Evolutionary conservation across 2,329 filamentous ascomycete species (phyloP).

Genomic region (Talaromyces atroroseus): DNA sequence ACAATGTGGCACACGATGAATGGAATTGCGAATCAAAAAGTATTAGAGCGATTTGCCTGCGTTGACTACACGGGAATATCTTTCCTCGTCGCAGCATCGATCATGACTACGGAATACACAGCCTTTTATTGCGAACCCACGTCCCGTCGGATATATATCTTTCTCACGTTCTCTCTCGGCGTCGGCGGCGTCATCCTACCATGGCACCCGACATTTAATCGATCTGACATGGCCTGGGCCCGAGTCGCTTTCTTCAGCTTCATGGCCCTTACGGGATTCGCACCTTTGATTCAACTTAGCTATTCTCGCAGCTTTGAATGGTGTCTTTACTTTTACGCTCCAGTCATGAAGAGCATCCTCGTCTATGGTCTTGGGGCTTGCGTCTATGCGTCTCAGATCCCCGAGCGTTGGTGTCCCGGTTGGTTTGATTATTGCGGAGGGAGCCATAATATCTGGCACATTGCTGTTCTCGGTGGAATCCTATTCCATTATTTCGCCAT

Average conservation of each 20-base stretch:
- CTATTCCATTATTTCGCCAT: constrained; percentile 96
- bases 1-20: constrained; percentile 99
- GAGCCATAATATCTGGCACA: constrained; percentile 96
- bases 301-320: constrained; percentile 71
- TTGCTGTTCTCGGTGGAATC: constrained; percentile 90
- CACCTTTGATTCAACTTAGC: constrained; percentile 79
- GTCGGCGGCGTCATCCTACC: constrained; percentile 84
- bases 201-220: constrained; percentile 95
- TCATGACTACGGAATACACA: constrained; percentile 97
- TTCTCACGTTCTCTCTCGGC: constrained; percentile 72
- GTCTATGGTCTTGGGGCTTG: constrained; percentile 83
- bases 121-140: constrained; percentile 96
- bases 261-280: constrained; percentile 79
- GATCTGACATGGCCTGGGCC: constrained; percentile 83
- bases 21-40: constrained; percentile 80
- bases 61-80: constrained; percentile 98
- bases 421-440: constrained; percentile 93
- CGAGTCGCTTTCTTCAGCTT: constrained; percentile 88
- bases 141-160: constrained; percentile 81
- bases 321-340: constrained; percentile 86
- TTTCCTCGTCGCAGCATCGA: constrained; percentile 83
- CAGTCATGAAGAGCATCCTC: constrained; percentile 72
- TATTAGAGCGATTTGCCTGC: constrained; percentile 93
- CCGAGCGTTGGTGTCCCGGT: constrained; percentile 87
- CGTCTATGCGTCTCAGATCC: constrained; percentile 86